These are phyloP conservation scores for Chlorella sp. DNA, from an alignment of 139 green algal genomes.

Conservation along the genomic window DNA sequence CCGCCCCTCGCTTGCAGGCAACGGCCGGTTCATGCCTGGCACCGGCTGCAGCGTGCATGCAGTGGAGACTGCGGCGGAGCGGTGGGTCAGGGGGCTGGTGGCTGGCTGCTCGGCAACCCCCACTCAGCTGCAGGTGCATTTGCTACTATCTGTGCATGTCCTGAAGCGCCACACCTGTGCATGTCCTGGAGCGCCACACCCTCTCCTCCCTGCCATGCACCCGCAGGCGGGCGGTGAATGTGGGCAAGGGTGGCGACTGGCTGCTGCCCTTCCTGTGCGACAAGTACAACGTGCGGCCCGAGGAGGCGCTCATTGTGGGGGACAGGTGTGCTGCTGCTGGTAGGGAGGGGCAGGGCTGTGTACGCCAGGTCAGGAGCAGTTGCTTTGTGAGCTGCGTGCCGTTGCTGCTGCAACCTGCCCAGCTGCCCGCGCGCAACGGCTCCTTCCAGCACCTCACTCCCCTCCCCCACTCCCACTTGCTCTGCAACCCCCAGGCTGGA, in stretches of 20 bases:
- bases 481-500: slow-evolving; percentile 46
- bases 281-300: slow-evolving; percentile 44
- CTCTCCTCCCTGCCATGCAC: too few relatives aligned
- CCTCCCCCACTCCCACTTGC: neutral
- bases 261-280: slow-evolving; percentile 69
- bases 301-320: slow-evolving; percentile 62
- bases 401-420: neutral
- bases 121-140: neutral
- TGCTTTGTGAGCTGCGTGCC: too few relatives aligned
- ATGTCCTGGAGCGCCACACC: neutral
- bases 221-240: slow-evolving; percentile 54
- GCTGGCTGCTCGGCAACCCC: too few relatives aligned
- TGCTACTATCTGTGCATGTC: neutral
- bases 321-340: slow-evolving; percentile 42
- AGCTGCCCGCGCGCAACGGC: neutral
- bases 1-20: neutral
- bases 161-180: too few relatives aligned
- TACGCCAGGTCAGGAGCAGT: too few relatives aligned
- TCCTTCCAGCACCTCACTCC: neutral
- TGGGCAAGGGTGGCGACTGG: slow-evolving; percentile 74
- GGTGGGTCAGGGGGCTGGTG: too few relatives aligned
- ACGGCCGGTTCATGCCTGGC: slow-evolving; percentile 71
- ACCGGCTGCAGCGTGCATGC: slow-evolving; percentile 63
- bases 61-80: slow-evolving; percentile 47
- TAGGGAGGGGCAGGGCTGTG: too few relatives aligned